These are phyloP conservation scores for Dioszegia crocea DNA, from an alignment of 768 basidiomycete genomes.

Conservation along the genomic window DNA sequence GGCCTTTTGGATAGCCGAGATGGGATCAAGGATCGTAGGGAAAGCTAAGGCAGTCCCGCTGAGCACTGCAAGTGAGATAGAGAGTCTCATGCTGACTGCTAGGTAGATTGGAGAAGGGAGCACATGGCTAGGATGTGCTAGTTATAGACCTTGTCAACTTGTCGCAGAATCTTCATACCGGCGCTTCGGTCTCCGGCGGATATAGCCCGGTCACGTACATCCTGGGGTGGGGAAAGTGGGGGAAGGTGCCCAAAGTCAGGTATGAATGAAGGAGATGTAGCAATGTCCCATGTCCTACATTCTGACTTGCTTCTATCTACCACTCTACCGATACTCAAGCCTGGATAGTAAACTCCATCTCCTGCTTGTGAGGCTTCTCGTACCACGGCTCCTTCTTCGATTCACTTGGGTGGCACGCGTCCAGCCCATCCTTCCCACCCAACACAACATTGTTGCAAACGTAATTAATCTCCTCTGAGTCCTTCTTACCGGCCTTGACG, in stretches of 20 bases:
- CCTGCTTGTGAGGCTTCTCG: not conserved
- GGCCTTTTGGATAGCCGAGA: not conserved
- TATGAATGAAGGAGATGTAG: no score
- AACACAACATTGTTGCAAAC: conserved; percentile 37
- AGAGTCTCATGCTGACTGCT: no score
- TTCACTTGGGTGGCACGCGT: conserved; percentile 33
- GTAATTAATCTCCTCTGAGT: conserved; percentile 29
- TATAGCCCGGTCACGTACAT: not conserved
- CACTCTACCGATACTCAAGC: not conserved
- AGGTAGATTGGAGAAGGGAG: no score
- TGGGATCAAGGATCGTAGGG: conserved; percentile 6
- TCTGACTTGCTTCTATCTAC: no score
- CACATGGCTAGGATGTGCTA: no score
- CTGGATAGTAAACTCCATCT: not conserved
- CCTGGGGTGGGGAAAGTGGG: not conserved
- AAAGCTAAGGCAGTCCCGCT: conserved; percentile 1
- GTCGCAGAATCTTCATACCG: no score
- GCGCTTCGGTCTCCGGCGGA: no score
- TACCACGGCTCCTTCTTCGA: conserved; percentile 17
- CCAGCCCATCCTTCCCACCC: conserved; percentile 30
- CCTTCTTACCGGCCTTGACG: conserved; percentile 27
- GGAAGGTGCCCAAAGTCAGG: not conserved
- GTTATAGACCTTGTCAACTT: no score
- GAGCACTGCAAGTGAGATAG: not conserved
- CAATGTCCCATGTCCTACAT: no score